These are phyloP conservation scores for Thinopyrum obtusiflorum DNA, from an alignment of 202 grass and related monocot species.

Conservation along the genomic window DNA sequence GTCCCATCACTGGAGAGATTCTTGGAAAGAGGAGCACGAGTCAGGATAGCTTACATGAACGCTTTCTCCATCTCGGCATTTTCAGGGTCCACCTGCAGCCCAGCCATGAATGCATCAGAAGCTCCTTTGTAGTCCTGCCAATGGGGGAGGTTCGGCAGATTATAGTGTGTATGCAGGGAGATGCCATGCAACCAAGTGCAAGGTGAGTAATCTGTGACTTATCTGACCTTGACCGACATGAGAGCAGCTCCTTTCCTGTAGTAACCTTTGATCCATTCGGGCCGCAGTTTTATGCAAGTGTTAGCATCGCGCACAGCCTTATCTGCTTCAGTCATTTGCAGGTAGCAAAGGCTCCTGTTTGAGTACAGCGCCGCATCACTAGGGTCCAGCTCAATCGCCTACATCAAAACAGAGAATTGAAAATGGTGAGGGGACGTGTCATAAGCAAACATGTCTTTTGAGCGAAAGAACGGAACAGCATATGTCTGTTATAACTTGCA, in stretches of 20 bases:
- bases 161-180: background rate
- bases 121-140: background rate
- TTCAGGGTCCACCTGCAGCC: background rate
- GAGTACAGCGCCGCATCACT: background rate
- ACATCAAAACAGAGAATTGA: background rate
- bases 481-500: background rate
- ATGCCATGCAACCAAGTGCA: background rate
- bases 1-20: background rate
- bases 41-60: background rate
- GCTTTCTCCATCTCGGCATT: background rate
- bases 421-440: background rate
- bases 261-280: slow-evolving; percentile 4
- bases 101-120: background rate
- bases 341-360: background rate
- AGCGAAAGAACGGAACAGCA: background rate
- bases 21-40: background rate
- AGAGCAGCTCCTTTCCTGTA: background rate
- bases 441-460: background rate
- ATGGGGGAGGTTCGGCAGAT: background rate
- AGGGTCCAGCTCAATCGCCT: slow-evolving; percentile 7
- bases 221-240: background rate
- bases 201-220: background rate
- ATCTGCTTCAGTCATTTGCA: background rate
- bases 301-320: background rate
- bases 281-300: slow-evolving; percentile 1